These are phyloP conservation scores for Aspergillus brasiliensis DNA, from an alignment of 2,329 filamentous ascomycete genomes.

Conservation along the genomic window DNA sequence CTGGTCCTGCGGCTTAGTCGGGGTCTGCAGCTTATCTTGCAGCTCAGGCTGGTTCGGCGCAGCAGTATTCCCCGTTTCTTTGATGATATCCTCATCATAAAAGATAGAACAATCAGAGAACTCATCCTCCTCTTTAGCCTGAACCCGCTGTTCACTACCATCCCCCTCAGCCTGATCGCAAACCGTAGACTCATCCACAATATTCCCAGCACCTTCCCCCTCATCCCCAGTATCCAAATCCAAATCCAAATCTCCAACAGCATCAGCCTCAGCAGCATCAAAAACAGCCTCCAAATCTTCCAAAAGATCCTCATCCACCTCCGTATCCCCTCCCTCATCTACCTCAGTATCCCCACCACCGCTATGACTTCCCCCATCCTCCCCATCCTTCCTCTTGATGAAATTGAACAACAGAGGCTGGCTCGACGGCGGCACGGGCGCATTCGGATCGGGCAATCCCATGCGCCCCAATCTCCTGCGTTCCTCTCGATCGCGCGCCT, in stretches of 20 bases:
- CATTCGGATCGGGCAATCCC: conserved; percentile 36
- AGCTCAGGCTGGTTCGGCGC: neutral
- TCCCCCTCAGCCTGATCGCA: neutral
- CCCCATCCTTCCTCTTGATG: conserved; percentile 20
- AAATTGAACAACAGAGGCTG: conserved; percentile 40
- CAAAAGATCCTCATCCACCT: conserved; percentile 23
- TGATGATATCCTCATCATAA: conserved; percentile 32
- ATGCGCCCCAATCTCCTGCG: conserved; percentile 24
- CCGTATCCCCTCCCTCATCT: conserved; percentile 14
- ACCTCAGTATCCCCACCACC: neutral
- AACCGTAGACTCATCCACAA: neutral
- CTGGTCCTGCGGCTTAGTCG: conserved; percentile 1
- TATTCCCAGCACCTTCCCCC: conserved; percentile 10
- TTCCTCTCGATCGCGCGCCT: conserved; percentile 37
- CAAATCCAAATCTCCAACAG: neutral
- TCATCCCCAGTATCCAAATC: neutral
- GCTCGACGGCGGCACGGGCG: conserved; percentile 33
- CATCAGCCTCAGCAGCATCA: neutral
- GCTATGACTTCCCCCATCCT: too few relatives aligned
- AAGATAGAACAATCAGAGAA: conserved; percentile 40
- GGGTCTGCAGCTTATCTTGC: too few relatives aligned
- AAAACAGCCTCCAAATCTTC: neutral
- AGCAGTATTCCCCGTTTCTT: conserved; percentile 23
- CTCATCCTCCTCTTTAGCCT: conserved; percentile 29
- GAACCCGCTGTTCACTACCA: neutral